Percentiles rank a stretch among this genome's conserved stretches.
phyloP scores from a whole-genome alignment of 352 stramenopile genomes.

The Phytophthora sp. region DNA sequence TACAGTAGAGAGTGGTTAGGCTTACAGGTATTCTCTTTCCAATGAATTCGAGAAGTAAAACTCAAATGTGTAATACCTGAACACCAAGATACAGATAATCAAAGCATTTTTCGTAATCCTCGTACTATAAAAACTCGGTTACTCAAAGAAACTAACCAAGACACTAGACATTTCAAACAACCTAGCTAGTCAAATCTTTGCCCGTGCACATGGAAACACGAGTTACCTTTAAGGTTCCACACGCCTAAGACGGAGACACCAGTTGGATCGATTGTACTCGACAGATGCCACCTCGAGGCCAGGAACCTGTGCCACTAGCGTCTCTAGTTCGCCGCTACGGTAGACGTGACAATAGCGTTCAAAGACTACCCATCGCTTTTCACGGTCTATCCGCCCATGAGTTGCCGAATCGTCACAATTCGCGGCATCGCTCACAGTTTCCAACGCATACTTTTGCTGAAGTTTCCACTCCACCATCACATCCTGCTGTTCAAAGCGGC shows the following conservation, averaged over 20 bases:
- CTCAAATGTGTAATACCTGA: too few species aligned
- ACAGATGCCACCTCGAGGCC: constrained; percentile 62
- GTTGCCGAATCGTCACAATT: constrained; percentile 1
- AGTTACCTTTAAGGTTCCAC: constrained; percentile 20
- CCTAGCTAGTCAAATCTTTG: too few species aligned
- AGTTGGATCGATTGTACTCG: constrained; percentile 84
- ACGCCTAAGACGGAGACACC: constrained; percentile 64
- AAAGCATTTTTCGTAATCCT: too few species aligned
- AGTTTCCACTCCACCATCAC: constrained; percentile 90
- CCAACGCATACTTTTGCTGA: too few species aligned
- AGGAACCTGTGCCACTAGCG: constrained; percentile 59
- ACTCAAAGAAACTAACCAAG: too few species aligned
- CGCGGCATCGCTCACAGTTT: background rate
- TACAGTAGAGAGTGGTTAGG: too few species aligned
- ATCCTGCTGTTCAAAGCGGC: constrained; percentile 77
- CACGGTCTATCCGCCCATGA: constrained; percentile 47
- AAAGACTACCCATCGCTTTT: constrained; percentile 81
- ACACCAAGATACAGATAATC: too few species aligned
- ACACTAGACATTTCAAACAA: too few species aligned
- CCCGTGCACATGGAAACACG: too few species aligned
- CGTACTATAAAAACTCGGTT: too few species aligned
- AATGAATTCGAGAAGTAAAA: too few species aligned
- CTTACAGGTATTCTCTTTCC: too few species aligned
- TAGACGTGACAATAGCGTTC: constrained; percentile 89
- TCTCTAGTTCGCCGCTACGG: constrained; percentile 68